Evolutionary conservation across 2,329 filamentous ascomycete species (phyloP).

Genomic region (Colletotrichum sp.): DNA sequence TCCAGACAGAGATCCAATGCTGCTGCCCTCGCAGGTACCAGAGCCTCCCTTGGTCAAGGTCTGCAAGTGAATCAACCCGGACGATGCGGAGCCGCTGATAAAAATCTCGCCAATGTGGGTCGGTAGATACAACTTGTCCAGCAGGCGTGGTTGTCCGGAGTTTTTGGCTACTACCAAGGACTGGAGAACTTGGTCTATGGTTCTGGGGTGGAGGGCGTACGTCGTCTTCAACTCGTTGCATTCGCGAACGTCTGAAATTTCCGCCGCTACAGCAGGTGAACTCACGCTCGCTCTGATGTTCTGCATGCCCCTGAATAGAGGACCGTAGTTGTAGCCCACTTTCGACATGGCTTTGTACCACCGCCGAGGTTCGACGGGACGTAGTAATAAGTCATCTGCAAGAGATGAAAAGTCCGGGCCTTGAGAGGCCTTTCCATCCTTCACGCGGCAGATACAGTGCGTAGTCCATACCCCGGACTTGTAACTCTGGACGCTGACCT

Average conservation of each 20-base stretch:
- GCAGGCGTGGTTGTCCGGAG: background rate
- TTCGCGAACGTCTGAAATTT: background rate
- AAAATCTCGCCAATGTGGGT: background rate
- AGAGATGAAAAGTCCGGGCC: background rate
- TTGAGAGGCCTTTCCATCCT: background rate
- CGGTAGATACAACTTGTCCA: background rate
- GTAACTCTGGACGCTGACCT: background rate
- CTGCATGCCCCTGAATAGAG: background rate
- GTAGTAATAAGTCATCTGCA: background rate
- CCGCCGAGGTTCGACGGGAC: background rate
- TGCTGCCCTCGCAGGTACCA: background rate
- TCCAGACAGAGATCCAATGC: fast-evolving
- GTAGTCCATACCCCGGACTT: background rate
- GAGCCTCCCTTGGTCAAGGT: background rate
- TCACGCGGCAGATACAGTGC: background rate
- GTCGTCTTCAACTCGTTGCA: background rate
- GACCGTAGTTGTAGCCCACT: constrained; percentile 6
- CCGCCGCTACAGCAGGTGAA: background rate
- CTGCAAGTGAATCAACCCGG: background rate
- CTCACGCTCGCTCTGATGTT: background rate
- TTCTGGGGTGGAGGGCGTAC: background rate
- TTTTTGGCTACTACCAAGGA: background rate
- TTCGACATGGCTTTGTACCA: background rate
- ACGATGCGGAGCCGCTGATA: background rate
- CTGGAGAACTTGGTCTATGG: constrained; percentile 1